Evolutionary conservation across 2,329 filamentous ascomycete genomes (phyloP), one percentile per base, ranked within the genome.

Genomic region (Neonectria punicea): DNA sequence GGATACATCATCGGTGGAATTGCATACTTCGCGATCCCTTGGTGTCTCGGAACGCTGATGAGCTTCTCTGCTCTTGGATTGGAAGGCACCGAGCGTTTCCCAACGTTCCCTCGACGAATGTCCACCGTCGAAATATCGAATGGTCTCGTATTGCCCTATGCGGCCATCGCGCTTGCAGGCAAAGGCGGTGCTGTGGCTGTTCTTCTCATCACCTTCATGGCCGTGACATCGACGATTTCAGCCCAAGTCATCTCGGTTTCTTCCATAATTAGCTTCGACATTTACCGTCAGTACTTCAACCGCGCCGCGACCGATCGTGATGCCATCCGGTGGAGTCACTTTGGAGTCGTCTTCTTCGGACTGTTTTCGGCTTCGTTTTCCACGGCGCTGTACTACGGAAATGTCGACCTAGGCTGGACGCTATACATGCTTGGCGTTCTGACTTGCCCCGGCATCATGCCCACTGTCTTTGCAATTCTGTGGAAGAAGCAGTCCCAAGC

Each of bases 161-260:
- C 89, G 2, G 89, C 91, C 0, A 87, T 91, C 28, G 89, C 90
- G 2, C 78, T 93, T 30, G 84, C 92, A 2, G 91, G 91, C 0
- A 90, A 89, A 67, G 90, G 90, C 9, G 91, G 91, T 51, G 91
- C 91, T 0, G 88, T 86, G 1, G 90, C 89, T 0, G 88, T 90
- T 1, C 81, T 92, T 0, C 79, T 93, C 5, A 84, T 93, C 58
- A 87, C 91, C 11, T 93, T 93, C 81, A 93, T 93, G 90, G 91
- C 91, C 2, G 89, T 92, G n/a, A 92, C 90, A 1, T 85, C 82
- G 0, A 86, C 84, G 0, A 79, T 85, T 2, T 84, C 82, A 0
- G 84, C 85, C 0, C 84, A 86, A 49, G 80, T 86, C 1, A 86
- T 87, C 53, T 83, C 85, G 1, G 84, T 86, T 2, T 84, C 82